These are phyloP conservation scores for Apophysomyces elegans DNA, from an alignment of 371 early-diverging fungal genomes.

Conservation along the genomic window DNA sequence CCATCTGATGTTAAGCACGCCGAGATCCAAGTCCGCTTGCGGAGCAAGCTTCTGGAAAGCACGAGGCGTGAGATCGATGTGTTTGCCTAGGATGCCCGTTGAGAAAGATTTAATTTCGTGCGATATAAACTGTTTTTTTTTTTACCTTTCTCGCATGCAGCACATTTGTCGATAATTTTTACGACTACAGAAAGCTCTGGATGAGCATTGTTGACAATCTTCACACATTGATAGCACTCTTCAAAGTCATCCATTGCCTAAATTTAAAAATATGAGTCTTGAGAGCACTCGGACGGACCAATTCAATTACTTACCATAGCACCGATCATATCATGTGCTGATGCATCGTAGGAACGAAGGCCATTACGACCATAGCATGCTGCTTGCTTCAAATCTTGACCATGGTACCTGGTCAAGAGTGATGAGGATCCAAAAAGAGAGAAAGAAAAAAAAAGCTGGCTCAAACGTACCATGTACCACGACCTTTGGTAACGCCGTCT, in stretches of 20 bases:
- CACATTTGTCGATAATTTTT: constrained; percentile 38
- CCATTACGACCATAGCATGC: constrained; percentile 40
- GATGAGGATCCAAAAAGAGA: background rate
- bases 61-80: constrained; percentile 40
- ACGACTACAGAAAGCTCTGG: constrained; percentile 22
- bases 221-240: constrained; percentile 39
- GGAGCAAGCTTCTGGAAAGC: constrained; percentile 30
- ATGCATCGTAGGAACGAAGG: constrained; percentile 27
- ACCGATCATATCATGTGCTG: constrained; percentile 32
- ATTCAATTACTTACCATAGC: constrained; percentile 29
- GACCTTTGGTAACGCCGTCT: background rate
- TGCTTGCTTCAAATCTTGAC: constrained; percentile 32
- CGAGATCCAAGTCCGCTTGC: constrained; percentile 23
- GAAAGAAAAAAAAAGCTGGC: background rate
- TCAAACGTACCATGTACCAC: background rate
- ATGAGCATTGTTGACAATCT: constrained; percentile 30
- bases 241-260: constrained; percentile 39
- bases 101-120: background rate
- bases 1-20: constrained; percentile 38
- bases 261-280: background rate
- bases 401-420: constrained; percentile 25
- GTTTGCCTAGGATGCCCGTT: constrained; percentile 10
- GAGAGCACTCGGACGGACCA: no score
- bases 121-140: background rate
- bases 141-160: constrained; percentile 31